Conservation (phyloP, 306 rosid species). For the Acacia melanoxylon region DNA sequence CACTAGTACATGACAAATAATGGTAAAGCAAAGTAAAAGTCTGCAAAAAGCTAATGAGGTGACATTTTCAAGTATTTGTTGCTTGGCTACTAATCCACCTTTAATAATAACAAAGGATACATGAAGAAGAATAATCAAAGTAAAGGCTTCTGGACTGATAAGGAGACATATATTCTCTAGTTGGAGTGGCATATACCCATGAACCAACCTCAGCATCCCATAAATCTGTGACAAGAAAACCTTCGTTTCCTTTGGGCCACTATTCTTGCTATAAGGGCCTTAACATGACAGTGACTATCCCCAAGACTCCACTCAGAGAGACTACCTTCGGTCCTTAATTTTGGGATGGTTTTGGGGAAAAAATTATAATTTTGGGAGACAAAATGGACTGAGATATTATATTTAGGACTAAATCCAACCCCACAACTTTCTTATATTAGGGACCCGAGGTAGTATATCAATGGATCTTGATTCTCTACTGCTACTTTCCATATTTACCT, state of each 20-base stretch:
- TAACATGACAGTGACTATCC: slow-evolving; percentile 49
- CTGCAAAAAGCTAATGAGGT: background rate
- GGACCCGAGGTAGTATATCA: no score
- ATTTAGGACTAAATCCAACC: no score
- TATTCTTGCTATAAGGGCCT: slow-evolving; percentile 71
- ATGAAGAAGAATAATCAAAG: slow-evolving; percentile 75
- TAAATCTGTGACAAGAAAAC: slow-evolving; percentile 87
- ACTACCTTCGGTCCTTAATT: no score
- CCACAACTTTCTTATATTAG: no score
- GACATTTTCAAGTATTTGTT: slow-evolving; percentile 83
- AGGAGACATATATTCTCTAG: slow-evolving; percentile 85
- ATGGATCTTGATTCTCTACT: no score
- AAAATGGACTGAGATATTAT: no score
- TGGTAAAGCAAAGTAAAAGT: no score
- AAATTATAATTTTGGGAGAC: no score
- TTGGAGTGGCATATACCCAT: slow-evolving; percentile 62
- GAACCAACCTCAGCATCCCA: slow-evolving; percentile 86
- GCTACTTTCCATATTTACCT: no score
- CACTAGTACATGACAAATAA: background rate
- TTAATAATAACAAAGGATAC: slow-evolving; percentile 66
- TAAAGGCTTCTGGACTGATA: slow-evolving; percentile 85
- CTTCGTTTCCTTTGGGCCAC: slow-evolving; percentile 94
- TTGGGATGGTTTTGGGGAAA: no score
- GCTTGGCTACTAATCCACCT: slow-evolving; percentile 69
- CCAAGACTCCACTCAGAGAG: slow-evolving; percentile 29